Conservation (phyloP, 305 asterid species). For the Fraxinus greggii region DNA sequence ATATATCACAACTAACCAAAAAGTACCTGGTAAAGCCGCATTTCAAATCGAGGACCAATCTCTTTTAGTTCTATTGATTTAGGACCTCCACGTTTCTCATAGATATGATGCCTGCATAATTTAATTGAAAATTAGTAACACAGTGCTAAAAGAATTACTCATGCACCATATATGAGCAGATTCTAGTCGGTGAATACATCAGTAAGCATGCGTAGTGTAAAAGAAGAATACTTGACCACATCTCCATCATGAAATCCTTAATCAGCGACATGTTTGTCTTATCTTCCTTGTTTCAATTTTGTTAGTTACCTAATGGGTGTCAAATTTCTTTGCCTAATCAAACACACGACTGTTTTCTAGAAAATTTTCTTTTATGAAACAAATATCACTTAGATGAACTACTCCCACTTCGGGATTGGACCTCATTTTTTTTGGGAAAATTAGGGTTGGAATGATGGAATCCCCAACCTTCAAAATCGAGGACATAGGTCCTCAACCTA, state of each 20-base stretch:
- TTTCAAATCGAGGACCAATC: conserved; percentile 91
- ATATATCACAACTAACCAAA: background rate
- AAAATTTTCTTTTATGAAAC: background rate
- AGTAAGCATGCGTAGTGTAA: background rate
- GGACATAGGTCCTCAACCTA: background rate
- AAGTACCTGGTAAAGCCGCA: conserved; percentile 74
- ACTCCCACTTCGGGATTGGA: background rate
- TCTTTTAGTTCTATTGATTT: conserved; percentile 85
- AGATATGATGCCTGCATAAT: conserved; percentile 73
- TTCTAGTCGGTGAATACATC: background rate
- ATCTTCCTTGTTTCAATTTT: background rate
- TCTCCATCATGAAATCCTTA: background rate
- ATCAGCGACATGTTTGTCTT: background rate
- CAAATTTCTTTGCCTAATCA: background rate
- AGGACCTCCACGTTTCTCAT: conserved; percentile 80
- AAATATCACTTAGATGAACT: background rate
- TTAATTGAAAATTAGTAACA: conserved; percentile 18
- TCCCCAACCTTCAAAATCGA: background rate
- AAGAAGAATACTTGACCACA: background rate
- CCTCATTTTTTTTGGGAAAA: no score
- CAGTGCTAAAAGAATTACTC: background rate
- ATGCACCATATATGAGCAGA: background rate
- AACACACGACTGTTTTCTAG: background rate
- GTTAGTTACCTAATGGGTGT: background rate
- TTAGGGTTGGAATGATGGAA: background rate